Base-by-base conservation (phyloP, 345 rosid genomes). In the Murraya koenigii region DNA sequence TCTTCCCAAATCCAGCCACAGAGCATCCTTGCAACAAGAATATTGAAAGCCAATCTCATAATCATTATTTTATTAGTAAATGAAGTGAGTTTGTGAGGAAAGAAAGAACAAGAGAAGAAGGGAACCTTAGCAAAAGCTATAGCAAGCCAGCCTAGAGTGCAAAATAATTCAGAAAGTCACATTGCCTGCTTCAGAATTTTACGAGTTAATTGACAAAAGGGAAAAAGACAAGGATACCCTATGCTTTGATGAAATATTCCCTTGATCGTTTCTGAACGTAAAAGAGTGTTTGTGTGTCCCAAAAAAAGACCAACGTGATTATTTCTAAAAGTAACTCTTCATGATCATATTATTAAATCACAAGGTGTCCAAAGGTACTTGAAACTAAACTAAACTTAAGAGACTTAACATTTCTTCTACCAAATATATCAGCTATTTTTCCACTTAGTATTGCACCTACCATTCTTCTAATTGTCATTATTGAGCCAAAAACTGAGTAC, bases 401-500 rank as follows among this genome's bases (percentile, higher is more conserved):
- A 52, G 32, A 25, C 56, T 83, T 71, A 89, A 89, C 92, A 9
- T 78, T 69, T 77, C 77, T 88, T 33, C 87, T 82, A 61, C 93
- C 95, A 32, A 89, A 64, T 3, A 69, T 28, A 66, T 87, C 88
- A 33, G 91, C 75, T 76, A 77, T 44, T 25, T 52, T 88, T 14
- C 90, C 91, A 66, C 91, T 85, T 49, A 82, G 28, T 13, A 86
- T 28, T 68, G 92, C 89, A 28, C 93, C 89, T 14, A 84, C n/a
- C 86, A 88, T 83, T 63, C 86, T 91, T 82, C 93, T 93, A 64
- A 91, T 32, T 4, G 91, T 87, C 80, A 89, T 22, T 47, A 89
- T 30, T 41, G 91, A 91, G 3, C 88, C 93, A 71, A 89, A 89
- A 60, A 88, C n/a, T 0, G 95, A 91, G 72, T 71, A 89, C 93